Conservation (phyloP, 1,284 basidiomycete species). For the Puccinia polysora region DNA sequence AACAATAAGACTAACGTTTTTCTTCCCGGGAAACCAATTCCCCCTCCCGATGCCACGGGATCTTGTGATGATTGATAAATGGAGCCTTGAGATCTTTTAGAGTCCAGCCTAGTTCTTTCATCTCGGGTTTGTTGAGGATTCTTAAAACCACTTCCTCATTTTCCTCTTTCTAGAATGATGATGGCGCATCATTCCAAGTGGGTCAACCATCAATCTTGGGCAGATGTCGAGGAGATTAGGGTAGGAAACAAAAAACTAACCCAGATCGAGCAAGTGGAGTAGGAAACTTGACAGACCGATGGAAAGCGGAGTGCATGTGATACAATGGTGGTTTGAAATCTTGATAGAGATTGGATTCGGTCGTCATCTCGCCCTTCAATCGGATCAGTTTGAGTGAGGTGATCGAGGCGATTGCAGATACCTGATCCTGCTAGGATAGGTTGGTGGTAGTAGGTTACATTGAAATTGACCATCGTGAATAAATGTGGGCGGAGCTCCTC, state of each 20-base stretch:
- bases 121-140: conserved; percentile 68
- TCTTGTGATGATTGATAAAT: conserved; percentile 52
- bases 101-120: conserved; percentile 60
- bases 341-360: conserved; percentile 72
- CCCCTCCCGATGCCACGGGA: conserved; percentile 14
- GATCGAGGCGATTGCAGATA: conserved; percentile 50
- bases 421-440: conserved; percentile 49
- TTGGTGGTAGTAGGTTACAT: not conserved
- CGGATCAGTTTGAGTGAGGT: conserved; percentile 52
- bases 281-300: conserved; percentile 47
- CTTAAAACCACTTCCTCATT: conserved; percentile 79
- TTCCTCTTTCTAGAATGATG: conserved; percentile 86
- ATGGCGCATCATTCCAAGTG: conserved; percentile 63
- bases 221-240: not conserved
- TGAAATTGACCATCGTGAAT: not conserved
- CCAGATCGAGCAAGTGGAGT: conserved; percentile 41
- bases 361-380: conserved; percentile 56
- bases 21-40: not conserved
- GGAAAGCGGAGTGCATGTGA: conserved; percentile 89
- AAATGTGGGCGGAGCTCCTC: conserved; percentile 51
- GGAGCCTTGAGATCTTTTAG: conserved; percentile 66
- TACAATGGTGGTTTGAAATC: conserved; percentile 88
- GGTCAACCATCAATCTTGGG: conserved; percentile 27
- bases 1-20: conserved; percentile 57
- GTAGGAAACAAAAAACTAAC: conserved; percentile 1